Base-by-base conservation (phyloP, 768 basidiomycete genomes). In the Boletus vinaceobasis region DNA sequence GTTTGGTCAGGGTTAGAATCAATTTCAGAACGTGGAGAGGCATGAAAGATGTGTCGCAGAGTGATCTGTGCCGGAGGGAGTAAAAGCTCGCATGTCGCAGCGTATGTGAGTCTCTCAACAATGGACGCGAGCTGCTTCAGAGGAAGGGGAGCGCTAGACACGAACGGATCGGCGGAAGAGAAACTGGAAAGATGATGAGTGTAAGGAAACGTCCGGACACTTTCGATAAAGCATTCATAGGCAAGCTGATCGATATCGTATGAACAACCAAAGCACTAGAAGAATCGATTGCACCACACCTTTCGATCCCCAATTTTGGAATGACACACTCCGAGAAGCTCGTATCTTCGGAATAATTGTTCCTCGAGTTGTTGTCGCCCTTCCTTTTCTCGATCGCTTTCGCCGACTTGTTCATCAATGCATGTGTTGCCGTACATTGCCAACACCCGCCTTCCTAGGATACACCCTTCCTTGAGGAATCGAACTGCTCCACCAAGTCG, bases 261-360 rank as follows among this genome's bases (percentile, higher is more conserved):
- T 61, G 4, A 63, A 27, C 8, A 40, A 43, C 1, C 7, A n/a
- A 23, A 14, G 7, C n/a, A 33, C 0, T 1, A 13, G 21, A 55
- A 50, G 42, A 48, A 48, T 38, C 15, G 50, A 58, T 26, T n/a
- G 27, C 13, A 57, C 48, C 76, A 31, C 43, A 90, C 93, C 79
- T 80, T 81, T 21, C 87, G 78, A 60, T 96, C 88, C 0, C 86
- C 87, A 27, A 84, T 84, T 68, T 90, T 93, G 29, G 80, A 78
- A 63, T 83, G 85, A 66, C 90, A 93, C 5, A 87, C 82, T 0
- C 81, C 93, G 26, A 95, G 73, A 31, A 96, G 68, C 71, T 97
- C 92, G 81, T 86, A 95, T 43, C 93, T 74, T 21, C 85, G 77
- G 58, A 79, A 81, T 27, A 93, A 60, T 56, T 87, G 84, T 32